Base-by-base conservation (phyloP, 768 basidiomycete species). In the Leccinum variicolor region DNA sequence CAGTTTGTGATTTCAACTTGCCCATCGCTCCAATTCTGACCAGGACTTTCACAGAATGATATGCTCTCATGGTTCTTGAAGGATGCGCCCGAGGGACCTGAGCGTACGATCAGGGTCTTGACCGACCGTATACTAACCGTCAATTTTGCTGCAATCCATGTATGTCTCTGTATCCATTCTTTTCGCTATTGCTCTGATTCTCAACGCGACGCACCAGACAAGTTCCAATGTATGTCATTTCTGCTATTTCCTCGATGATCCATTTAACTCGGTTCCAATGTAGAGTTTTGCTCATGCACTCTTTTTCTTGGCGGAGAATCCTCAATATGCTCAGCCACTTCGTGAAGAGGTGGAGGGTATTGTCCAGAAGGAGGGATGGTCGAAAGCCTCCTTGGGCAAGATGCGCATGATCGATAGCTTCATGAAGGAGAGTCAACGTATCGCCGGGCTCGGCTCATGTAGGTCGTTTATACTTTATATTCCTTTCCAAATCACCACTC, bases 91-190 rank as follows among this genome's bases (percentile, higher is more conserved):
- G 19, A 57, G 8, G 52, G 47, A 6, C 19, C 17, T 1, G 47
- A 57, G 19, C 33, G 14, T 21, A 57, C 41, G 1, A 6, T 39
- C 3, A 10, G 23, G 15, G 4, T 4, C 14, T 57, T 56, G 55
- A 50, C 52, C 3, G 10, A 3, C 5, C 51, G 53, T 33, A 15
- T 54, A 3, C 10, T 54, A 6, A n/a, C 9, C 9, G 15, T 47
- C 19, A 54, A 54, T 10, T 54, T 54, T 21, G 45, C 53, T 2
- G 43, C 43, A 5, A 31, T 54, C n/a, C 66, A 64, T 49, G 71
- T 71, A 28, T 17, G 64, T 53, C 33, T 36, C 10, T 8, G 6
- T 13, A 3, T 28, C 2, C 8, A 6, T 13, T 13, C 13, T 17
- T 4, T 53, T 13, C 17, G n/a, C n/a, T n/a, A 2, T 50, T 9